A percentile compares a stretch with the other conserved stretches of the same genome.
These are phyloP conservation scores for Daedaleopsis nitida DNA, from an alignment of 768 basidiomycete species.

Conservation along the genomic window DNA sequence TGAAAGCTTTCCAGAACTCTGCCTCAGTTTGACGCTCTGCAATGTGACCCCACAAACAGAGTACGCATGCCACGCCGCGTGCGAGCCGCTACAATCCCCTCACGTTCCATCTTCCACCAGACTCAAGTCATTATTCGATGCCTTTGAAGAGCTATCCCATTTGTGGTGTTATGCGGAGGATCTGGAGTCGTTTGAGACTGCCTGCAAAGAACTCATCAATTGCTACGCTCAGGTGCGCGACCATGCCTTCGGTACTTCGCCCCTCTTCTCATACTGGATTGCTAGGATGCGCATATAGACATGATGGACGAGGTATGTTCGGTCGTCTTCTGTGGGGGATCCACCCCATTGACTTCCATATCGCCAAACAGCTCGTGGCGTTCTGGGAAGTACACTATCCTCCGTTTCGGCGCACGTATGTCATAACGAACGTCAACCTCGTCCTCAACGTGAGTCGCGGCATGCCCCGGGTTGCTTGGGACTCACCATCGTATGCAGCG, in stretches of 20 bases:
- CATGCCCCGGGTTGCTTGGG: neutral
- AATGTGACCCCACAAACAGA: constrained; percentile 69
- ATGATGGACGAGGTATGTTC: constrained; percentile 63
- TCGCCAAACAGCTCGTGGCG: constrained; percentile 58
- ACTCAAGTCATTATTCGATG: constrained; percentile 57
- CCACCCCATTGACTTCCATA: neutral
- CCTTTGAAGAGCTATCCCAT: constrained; percentile 64
- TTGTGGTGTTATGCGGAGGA: constrained; percentile 69
- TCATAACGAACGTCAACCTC: constrained; percentile 55
- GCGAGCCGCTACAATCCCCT: neutral
- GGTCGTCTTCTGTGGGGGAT: neutral
- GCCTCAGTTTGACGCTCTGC: constrained; percentile 65
- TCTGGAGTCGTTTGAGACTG: constrained; percentile 66
- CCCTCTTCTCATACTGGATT: neutral
- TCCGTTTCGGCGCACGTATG: constrained; percentile 52
- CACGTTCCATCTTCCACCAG: constrained; percentile 35
- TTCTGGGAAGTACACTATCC: constrained; percentile 63
- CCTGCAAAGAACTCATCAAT: constrained; percentile 57
- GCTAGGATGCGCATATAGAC: constrained; percentile 54
- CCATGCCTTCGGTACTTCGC: neutral
- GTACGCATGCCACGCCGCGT: constrained; percentile 41
- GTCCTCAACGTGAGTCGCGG: constrained; percentile 58
- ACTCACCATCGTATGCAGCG: constrained; percentile 42
- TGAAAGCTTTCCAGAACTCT: constrained; percentile 70
- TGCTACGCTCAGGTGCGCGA: constrained; percentile 58